These are phyloP conservation scores for Perilla frutescens DNA, from an alignment of 257 asterid genomes.

Conservation along the genomic window DNA sequence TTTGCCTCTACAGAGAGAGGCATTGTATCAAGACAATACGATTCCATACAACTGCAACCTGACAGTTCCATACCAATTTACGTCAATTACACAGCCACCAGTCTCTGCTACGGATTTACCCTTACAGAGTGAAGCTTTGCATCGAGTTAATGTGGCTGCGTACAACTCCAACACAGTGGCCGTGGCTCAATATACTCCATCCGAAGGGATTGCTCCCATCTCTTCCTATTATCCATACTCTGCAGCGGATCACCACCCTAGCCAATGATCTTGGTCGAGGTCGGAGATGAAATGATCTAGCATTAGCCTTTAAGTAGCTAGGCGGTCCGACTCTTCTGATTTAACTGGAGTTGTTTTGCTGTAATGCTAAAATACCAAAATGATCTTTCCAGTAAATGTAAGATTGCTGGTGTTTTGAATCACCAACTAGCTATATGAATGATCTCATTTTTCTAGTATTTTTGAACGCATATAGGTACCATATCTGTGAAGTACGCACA, in stretches of 20 bases:
- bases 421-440: too few species aligned
- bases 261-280: not conserved
- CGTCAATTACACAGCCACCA: not conserved
- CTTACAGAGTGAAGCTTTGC: not conserved
- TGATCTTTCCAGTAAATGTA: too few species aligned
- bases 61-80: constrained; percentile 7
- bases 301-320: not conserved
- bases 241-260: not conserved
- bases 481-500: too few species aligned
- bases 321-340: not conserved
- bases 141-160: not conserved
- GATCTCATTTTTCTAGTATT: too few species aligned
- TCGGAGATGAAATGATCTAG: not conserved
- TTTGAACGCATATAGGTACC: too few species aligned
- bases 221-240: not conserved
- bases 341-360: too few species aligned
- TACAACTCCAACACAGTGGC: not conserved
- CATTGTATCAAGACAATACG: constrained; percentile 1
- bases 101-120: not conserved
- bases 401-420: too few species aligned
- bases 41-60: not conserved
- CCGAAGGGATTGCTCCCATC: not conserved
- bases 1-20: not conserved
- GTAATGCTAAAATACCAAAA: too few species aligned
- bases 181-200: not conserved